phyloP scores from a whole-genome alignment of 108 stramenopile genomes.

The Cylindrotheca closterium region DNA sequence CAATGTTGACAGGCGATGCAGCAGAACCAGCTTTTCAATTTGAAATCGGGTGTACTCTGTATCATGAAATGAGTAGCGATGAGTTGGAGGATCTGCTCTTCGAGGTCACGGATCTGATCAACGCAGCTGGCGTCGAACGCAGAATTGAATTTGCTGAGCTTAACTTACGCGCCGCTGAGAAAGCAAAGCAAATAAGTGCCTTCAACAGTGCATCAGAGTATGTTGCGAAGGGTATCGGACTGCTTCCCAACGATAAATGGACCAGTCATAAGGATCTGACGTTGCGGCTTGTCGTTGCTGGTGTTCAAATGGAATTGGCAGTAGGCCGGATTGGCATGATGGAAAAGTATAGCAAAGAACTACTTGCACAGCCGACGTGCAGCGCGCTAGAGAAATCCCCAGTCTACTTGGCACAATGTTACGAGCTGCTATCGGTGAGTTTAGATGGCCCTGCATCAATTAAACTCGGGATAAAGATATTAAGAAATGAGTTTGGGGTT shows the following conservation, averaged over 20 bases:
- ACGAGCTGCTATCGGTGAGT: too few relatives aligned
- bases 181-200: slow-evolving; percentile 13
- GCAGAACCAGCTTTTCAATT: background rate
- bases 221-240: slow-evolving; percentile 10
- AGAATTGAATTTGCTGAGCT: slow-evolving; percentile 6
- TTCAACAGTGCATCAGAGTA: slow-evolving; percentile 17
- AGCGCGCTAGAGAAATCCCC: too few relatives aligned
- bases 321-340: slow-evolving; percentile 15
- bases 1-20: slow-evolving; percentile 16
- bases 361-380: slow-evolving; percentile 19
- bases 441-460: too few relatives aligned
- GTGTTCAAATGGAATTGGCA: slow-evolving; percentile 18
- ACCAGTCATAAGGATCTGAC: slow-evolving; percentile 7
- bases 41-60: too few relatives aligned
- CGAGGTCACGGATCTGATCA: slow-evolving; percentile 10
- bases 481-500: too few relatives aligned
- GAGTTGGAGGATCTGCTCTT: slow-evolving; percentile 14
- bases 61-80: too few relatives aligned
- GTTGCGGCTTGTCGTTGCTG: slow-evolving; percentile 13
- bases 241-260: slow-evolving; percentile 14
- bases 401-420: too few relatives aligned
- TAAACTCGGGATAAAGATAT: too few relatives aligned
- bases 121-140: background rate
- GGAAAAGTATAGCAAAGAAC: slow-evolving; percentile 2
- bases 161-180: slow-evolving; percentile 18